Conservation (phyloP, 1,284 basidiomycete species). For the Ustilago nuda region DNA sequence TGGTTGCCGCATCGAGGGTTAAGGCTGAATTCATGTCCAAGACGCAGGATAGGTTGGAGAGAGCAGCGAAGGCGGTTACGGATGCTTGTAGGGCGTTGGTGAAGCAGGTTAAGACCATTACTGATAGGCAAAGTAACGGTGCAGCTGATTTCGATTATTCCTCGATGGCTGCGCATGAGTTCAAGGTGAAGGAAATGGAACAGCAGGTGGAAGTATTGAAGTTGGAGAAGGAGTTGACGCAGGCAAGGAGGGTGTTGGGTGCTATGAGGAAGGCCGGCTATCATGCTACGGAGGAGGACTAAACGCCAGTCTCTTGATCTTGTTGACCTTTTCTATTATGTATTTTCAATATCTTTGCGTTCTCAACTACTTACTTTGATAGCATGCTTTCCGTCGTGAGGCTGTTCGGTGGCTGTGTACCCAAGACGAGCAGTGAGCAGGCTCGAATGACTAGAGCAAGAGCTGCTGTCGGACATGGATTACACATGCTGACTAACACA, state of each 20-base stretch:
- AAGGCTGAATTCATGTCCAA: conserved; percentile 99
- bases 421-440: not conserved
- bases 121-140: conserved; percentile 79
- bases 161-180: conserved; percentile 91
- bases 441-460: not conserved
- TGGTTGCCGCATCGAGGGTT: conserved; percentile 97
- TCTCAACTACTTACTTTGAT: not conserved
- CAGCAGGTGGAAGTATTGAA: conserved; percentile 98
- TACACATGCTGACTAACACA: conserved; percentile 6
- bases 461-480: not conserved
- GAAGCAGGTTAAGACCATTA: conserved; percentile 93
- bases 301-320: not conserved
- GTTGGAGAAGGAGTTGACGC: conserved; percentile 89
- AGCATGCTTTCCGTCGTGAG: not conserved
- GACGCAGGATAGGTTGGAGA: conserved; percentile 94
- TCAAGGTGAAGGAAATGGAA: conserved; percentile 91
- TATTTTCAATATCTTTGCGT: conserved; percentile 6
- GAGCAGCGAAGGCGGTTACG: conserved; percentile 96
- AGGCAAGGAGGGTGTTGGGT: conserved; percentile 67
- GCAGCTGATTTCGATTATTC: conserved; percentile 90
- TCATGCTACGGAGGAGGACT: conserved; percentile 65
- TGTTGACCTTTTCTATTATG: conserved; percentile 1
- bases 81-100: conserved; percentile 98
- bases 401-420: not conserved
- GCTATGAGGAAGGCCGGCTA: conserved; percentile 67